Base-by-base conservation (phyloP, 805 yeast genomes). In the Kluyveromyces siamensis region DNA sequence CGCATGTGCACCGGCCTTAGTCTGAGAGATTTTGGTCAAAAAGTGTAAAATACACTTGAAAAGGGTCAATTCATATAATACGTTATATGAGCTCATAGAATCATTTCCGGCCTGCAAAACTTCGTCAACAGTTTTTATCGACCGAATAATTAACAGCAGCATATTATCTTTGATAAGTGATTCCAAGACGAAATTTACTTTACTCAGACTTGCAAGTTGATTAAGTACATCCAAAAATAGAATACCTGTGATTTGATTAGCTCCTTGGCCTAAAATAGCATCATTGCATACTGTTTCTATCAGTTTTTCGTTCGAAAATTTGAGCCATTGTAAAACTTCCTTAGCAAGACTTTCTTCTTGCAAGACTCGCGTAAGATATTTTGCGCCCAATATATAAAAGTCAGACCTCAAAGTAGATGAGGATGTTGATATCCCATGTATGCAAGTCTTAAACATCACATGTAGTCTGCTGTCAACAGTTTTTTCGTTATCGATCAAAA, bases 331-430 rank as follows among this genome's bases (percentile, higher is more conserved):
- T 46, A 77, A 61, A 16, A 83, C 63, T 44, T 78, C 80, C 13
- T 69, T 67, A 9, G 77, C 64, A 27, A 73, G 67, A 5, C 63
- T 67, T 36, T 67, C 67, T 46, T 73, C 73, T 2, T 62, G 62
- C 49, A 75, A 60, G 0, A 77, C 70, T 60, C 79, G 75, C 8
- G 75, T 72, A 48, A 90, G 62, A 55, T 81, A 86, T 56, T 77
- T 80, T 61, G 80, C 84, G 38, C 83, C 76, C 53, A 90, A 67
- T 8, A 84, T 78, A 64, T 91, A 91, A 41, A 91, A 71, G 58
- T 89, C 93, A 0, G 95, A 78, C 46, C 97, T 76, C 40, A 90
- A 72, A 0, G 89, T 79, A 0, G 95, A 74, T 38, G 77, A 72
- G 1, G 96, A 80, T 40, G 87, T 77, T 47, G 79, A 72, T 2